A percentile compares a stretch with the other conserved stretches of the same genome.
Conservation (phyloP, 208 protist species). For the Trichomonas gallinae region DNA sequence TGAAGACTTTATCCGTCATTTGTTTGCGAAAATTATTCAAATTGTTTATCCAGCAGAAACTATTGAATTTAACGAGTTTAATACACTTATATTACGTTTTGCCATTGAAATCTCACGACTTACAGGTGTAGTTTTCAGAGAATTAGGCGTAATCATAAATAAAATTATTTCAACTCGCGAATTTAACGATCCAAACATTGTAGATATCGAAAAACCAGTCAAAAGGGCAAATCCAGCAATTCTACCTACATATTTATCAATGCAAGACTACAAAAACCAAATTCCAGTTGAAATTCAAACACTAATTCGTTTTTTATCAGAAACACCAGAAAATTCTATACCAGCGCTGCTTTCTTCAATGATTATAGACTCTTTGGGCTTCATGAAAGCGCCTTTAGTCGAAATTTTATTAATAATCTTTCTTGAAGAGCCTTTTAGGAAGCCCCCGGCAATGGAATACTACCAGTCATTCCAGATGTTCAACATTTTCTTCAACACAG, state of each 20-base stretch:
- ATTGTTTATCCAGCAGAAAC: background rate
- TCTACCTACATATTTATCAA: background rate
- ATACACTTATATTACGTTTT: background rate
- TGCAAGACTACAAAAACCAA: background rate
- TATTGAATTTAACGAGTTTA: background rate
- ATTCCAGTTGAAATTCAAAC: background rate
- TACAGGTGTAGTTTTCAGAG: background rate
- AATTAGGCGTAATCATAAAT: background rate
- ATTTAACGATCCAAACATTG: background rate
- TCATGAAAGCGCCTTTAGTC: background rate
- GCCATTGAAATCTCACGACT: background rate
- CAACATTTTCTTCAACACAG: background rate
- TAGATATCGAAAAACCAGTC: background rate
- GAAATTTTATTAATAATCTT: background rate
- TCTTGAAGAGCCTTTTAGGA: background rate
- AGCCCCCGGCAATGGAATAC: background rate
- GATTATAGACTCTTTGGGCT: background rate
- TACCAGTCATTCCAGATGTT: background rate
- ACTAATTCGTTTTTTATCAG: background rate
- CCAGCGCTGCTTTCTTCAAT: background rate
- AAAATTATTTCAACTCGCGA: background rate
- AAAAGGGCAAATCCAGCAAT: background rate
- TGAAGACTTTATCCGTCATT: background rate
- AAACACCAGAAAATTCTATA: background rate
- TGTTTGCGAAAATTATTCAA: background rate